These are phyloP conservation scores for Pseudocohnilembus persalinus DNA, from an alignment of 169 alveolate genomes.

Conservation along the genomic window DNA sequence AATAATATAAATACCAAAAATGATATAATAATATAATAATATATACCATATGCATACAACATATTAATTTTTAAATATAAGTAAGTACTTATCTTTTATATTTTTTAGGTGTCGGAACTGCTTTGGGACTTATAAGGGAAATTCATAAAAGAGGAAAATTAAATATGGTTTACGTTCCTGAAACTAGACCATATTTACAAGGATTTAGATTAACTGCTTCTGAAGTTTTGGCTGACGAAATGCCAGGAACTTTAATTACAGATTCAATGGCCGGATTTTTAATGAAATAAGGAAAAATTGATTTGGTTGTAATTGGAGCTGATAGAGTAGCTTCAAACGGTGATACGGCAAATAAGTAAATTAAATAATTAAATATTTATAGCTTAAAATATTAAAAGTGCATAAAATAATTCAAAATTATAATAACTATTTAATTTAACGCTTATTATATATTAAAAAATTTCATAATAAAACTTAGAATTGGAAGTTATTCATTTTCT, in stretches of 20 bases:
- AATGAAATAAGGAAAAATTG: slow-evolving; percentile 17
- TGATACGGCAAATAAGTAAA: slow-evolving; percentile 20
- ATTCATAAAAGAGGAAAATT: slow-evolving; percentile 14
- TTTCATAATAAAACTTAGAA: neutral
- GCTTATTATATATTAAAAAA: neutral
- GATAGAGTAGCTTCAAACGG: slow-evolving; percentile 29
- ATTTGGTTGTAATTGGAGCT: slow-evolving; percentile 21
- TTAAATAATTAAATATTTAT: neutral
- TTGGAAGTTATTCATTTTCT: slow-evolving; percentile 18
- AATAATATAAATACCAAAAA: too few relatives aligned
- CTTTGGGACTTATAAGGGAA: slow-evolving; percentile 24
- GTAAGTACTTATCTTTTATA: too few relatives aligned
- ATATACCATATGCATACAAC: too few relatives aligned
- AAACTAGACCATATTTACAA: slow-evolving; percentile 21
- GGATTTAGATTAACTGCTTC: slow-evolving; percentile 26
- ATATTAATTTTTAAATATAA: too few relatives aligned
- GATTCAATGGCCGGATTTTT: slow-evolving; percentile 26
- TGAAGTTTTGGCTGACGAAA: slow-evolving; percentile 9
- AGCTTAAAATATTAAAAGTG: too few relatives aligned
- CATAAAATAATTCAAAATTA: too few relatives aligned
- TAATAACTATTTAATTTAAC: too few relatives aligned
- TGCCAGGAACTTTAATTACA: slow-evolving; percentile 18
- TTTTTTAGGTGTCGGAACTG: slow-evolving; percentile 11
- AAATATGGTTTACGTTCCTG: slow-evolving; percentile 16
- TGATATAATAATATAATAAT: too few relatives aligned